Evolutionary conservation across 192 early-diverging fungal genomes (phyloP), one percentile per base, ranked within the genome.

Genomic region (Coemansia umbellata): DNA sequence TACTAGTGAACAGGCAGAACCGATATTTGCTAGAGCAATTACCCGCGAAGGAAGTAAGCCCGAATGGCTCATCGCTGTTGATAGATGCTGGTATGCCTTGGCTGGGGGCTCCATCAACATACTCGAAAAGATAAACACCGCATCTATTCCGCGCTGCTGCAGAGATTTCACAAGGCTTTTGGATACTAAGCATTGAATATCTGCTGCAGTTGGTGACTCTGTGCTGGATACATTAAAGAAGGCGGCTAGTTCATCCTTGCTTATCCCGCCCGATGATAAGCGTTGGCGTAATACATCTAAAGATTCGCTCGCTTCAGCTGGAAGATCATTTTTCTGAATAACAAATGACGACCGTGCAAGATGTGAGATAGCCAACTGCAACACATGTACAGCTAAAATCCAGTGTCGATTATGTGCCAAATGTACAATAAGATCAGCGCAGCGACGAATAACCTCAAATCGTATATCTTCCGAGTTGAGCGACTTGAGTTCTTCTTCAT

Each of bases 1-100:
- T 4, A 81, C 73, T 4, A 66, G 50, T 36, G 78, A 82, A 35
- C 78, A 80, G 0, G 76, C 64, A 13, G 71, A 54, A 15, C 87
- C 87, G 49, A 90, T 66, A 5, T 64, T 54, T 3, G 84, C 83
- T 45, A 85, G 44, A 4, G 58, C 32, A 14, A 70, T 58, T 1
- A 77, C 67, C 26, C 68, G 61, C 32, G 66, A 47, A 1, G 74
- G 67, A 5, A 44, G 67, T 40, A 66, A 55, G 4, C 66, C 67
- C 7, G 74, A 30, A 8, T 59, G 61, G 43, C 74, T 65, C 63
- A 70, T 77, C 1, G 67, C 67, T 2, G 56, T 47, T 15, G 74
- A 69, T 31, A 77, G 44, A 15, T 61, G 44, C 30, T 70, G 63
- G 59, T 70, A 70, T 8, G 67, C 74, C 23, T 42, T 37, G 0